Evolutionary conservation across 768 basidiomycete genomes (phyloP).

Genomic region (Leucocoprinus leucothites): DNA sequence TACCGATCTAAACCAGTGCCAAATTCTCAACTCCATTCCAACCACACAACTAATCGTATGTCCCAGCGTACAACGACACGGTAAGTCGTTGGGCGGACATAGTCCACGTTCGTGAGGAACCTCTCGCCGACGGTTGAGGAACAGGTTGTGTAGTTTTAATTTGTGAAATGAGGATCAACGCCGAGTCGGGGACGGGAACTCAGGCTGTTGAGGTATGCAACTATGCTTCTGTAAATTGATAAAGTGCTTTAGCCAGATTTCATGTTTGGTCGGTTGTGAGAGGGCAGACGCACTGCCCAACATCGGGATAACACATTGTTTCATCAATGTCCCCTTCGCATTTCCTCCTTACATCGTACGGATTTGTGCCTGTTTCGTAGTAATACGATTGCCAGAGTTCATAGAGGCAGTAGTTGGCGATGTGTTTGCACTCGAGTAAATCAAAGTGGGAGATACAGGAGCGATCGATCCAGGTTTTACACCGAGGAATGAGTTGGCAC

Average conservation of each 20-base stretch:
- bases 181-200: conserved; percentile 55
- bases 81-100: conserved; percentile 41
- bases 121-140: conserved; percentile 37
- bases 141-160: conserved; percentile 31
- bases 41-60: conserved; percentile 75
- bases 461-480: conserved; percentile 49
- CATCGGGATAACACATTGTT: conserved; percentile 53
- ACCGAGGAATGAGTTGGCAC: conserved; percentile 64
- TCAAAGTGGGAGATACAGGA: conserved; percentile 67
- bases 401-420: conserved; percentile 19
- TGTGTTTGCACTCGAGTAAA: conserved; percentile 52
- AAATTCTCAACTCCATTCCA: conserved; percentile 73
- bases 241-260: no score
- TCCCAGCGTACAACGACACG: conserved; percentile 69
- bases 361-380: conserved; percentile 38
- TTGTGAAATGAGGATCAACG: conserved; percentile 45
- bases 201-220: conserved; percentile 57
- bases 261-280: background rate
- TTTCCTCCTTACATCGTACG: conserved; percentile 66
- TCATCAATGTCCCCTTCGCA: conserved; percentile 49
- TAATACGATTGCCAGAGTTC: background rate
- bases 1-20: conserved; percentile 73
- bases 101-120: conserved; percentile 47
- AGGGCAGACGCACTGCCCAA: conserved; percentile 25
- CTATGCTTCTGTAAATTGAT: conserved; percentile 49